A percentile compares a stretch with the other conserved stretches of the same genome.
Conservation (phyloP, 169 alveolate species). For the Plasmodium gonderi region DNA sequence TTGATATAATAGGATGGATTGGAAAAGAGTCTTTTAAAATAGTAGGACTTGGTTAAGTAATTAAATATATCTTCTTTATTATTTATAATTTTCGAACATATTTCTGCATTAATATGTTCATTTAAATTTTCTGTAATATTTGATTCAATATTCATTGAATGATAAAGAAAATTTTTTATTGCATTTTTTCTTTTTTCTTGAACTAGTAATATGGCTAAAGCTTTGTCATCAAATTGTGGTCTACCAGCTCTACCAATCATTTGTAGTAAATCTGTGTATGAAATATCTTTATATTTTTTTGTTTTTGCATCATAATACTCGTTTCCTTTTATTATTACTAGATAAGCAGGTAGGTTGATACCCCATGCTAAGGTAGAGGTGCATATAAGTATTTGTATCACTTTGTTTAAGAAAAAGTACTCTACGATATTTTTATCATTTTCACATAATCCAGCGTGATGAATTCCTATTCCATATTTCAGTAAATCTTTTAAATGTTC, state of each 20-base stretch:
- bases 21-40: constrained; percentile 81
- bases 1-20: constrained; percentile 85
- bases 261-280: constrained; percentile 84
- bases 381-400: constrained; percentile 95
- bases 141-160: constrained; percentile 99
- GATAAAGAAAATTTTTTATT: constrained; percentile 97
- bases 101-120: constrained; percentile 98
- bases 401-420: constrained; percentile 93
- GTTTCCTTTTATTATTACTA: constrained; percentile 93
- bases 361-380: constrained; percentile 99
- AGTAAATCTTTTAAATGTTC: constrained; percentile 91
- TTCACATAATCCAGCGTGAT: constrained; percentile 97
- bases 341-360: constrained; percentile 99
- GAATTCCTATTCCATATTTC: constrained; percentile 97
- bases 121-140: constrained; percentile 90
- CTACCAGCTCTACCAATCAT: constrained; percentile 99
- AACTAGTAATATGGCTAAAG: constrained; percentile 96
- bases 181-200: constrained; percentile 96
- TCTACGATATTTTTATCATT: constrained; percentile 97
- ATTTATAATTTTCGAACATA: constrained; percentile 94
- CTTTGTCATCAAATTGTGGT: constrained; percentile 97
- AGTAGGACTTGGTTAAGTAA: constrained; percentile 90
- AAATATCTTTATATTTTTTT: constrained; percentile 76
- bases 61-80: constrained; percentile 86
- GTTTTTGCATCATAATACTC: constrained; percentile 84